Evolutionary conservation across 208 protist genomes (phyloP).

Genomic region (Leishmania gerbilli): DNA sequence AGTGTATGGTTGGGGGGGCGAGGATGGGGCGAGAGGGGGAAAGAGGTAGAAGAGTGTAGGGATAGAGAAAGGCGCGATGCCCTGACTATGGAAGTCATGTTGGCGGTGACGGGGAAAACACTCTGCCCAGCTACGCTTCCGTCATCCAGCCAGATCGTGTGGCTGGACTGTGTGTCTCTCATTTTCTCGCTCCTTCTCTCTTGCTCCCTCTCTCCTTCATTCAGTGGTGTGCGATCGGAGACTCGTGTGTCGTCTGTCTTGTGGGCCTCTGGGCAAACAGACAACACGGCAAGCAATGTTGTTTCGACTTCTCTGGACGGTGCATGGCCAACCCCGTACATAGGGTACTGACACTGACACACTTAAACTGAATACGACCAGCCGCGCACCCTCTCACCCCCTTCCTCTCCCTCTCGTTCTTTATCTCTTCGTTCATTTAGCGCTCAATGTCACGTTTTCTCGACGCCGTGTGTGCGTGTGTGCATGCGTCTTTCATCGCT

Average conservation of each 20-base stretch:
- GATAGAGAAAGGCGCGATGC: neutral
- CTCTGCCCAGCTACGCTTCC: neutral
- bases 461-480: slow-evolving; percentile 7
- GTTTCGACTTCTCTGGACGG: neutral
- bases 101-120: neutral
- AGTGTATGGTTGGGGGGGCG: neutral
- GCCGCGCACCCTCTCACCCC: neutral
- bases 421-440: neutral
- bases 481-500: neutral
- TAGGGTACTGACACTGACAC: neutral
- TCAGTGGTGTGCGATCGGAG: neutral
- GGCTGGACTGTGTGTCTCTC: neutral
- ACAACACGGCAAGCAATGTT: neutral
- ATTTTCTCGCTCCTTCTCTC: neutral
- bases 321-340: neutral
- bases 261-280: neutral
- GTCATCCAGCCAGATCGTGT: neutral
- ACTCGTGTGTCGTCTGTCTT: neutral
- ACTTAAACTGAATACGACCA: neutral
- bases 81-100: neutral
- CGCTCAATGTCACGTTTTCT: neutral
- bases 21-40: neutral
- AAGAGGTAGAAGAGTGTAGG: neutral
- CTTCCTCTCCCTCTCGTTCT: neutral
- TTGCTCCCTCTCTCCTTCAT: neutral